Percentiles rank a stretch among this genome's conserved stretches.
phyloP scores from a whole-genome alignment of 768 basidiomycete species.

The Hebeloma cylindrosporum region DNA sequence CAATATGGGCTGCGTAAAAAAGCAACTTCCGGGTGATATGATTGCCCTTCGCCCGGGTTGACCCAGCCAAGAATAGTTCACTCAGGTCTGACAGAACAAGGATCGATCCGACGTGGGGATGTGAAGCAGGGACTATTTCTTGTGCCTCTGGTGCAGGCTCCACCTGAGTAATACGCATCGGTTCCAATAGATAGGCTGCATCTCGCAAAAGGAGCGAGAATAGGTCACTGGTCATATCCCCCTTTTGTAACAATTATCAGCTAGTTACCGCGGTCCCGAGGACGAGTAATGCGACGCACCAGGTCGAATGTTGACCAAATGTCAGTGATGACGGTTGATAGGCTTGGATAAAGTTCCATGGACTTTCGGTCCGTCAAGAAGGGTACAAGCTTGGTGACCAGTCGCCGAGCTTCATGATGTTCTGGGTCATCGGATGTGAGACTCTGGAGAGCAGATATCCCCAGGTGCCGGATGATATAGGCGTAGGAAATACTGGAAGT shows the following conservation, averaged over 20 bases:
- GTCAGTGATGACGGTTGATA: conserved; percentile 57
- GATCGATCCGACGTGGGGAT: conserved; percentile 41
- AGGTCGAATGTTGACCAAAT: conserved; percentile 63
- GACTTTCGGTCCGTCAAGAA: conserved; percentile 66
- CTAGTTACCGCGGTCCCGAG: conserved; percentile 4
- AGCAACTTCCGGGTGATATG: conserved; percentile 59
- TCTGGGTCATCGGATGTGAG: conserved; percentile 42
- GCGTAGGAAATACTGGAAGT: conserved; percentile 62
- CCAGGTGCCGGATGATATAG: conserved; percentile 62
- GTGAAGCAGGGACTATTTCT: conserved; percentile 28
- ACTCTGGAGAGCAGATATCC: conserved; percentile 54
- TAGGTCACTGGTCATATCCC: conserved; percentile 36
- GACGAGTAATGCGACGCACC: conserved; percentile 35
- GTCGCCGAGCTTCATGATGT: conserved; percentile 41
- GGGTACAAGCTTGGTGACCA: conserved; percentile 56
- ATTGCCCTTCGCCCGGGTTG: conserved; percentile 19
- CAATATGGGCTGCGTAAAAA: conserved; percentile 68
- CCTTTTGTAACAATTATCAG: conserved; percentile 26
- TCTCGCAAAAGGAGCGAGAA: conserved; percentile 60
- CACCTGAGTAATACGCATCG: conserved; percentile 36
- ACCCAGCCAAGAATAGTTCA: conserved; percentile 35
- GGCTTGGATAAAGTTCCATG: conserved; percentile 46
- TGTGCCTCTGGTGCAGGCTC: conserved; percentile 9
- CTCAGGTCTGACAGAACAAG: conserved; percentile 58
- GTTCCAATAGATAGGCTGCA: conserved; percentile 50